Evolutionary conservation across 345 rosid genomes (phyloP), one percentile per base, ranked within the genome.

Genomic region (Euphorbia lathyris): DNA sequence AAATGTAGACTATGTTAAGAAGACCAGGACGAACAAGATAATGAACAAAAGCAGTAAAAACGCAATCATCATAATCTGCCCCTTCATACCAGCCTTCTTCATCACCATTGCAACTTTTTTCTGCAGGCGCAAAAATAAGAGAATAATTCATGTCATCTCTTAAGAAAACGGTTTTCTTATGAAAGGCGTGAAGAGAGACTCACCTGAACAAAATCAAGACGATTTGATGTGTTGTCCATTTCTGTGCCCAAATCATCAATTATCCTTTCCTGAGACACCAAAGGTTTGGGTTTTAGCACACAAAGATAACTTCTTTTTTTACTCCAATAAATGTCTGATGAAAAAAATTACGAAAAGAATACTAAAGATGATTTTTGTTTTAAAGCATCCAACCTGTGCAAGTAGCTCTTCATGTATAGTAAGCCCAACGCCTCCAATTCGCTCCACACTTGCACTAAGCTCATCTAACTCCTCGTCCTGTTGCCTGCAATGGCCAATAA

Each of bases 401-500:
- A 79, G 77, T 48, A 95, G 98, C 70, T 95, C 99, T n/a, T 95
- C 99, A 12, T 87, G 98, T 80, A 96, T 96, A 58, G 98, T 95
- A 59, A 92, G 94, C 62, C 99, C 98, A 71, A 95, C 96, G 63
- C 92, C 92, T 47, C 99, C 99, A 62, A 92, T 87, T 75, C 97
- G 86, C 84, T 86, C 83, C 75, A 95, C 97, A 63, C 97, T 95
- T 27, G 82, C 86, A 78, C 99, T 95, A 14, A 95, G 91, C 77
- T 90, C 96, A 74, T 95, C 99, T 84, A 95, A 78, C 80, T 95
- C 99, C 73, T 95, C 96, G 55, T 95, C 98, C 70, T 95, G 99
- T 80, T 86, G 92, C 89, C 99, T 95, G 68, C 72, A 67, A 34
- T 47, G 52, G 65, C n/a, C 64, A 64, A 51, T 10, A 20, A 32